Conservation (phyloP, 176 grass and related monocot genomes). For the Raddia distichophylla region DNA sequence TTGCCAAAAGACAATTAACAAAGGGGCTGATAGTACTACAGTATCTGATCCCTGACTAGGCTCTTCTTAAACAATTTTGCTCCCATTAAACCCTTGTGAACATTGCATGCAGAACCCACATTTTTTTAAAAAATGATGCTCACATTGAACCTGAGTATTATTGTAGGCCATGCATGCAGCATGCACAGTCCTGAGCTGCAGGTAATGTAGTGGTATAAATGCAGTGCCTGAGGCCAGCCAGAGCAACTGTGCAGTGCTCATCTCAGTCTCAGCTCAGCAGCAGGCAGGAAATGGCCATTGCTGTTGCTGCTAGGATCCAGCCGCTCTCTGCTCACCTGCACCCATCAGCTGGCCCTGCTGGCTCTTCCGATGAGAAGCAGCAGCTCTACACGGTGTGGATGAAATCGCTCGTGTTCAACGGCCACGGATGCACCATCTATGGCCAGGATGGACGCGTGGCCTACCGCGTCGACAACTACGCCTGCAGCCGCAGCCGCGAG, state of each 20-base stretch:
- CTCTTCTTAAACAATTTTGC: constrained; percentile 1
- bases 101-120: constrained; percentile 14
- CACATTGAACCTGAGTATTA: background rate
- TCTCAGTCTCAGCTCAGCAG: background rate
- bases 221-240: background rate
- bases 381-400: constrained; percentile 76
- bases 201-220: constrained; percentile 12
- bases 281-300: constrained; percentile 25
- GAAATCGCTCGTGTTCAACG: constrained; percentile 72
- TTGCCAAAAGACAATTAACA: constrained; percentile 25
- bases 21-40: background rate
- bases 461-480: constrained; percentile 88
- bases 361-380: constrained; percentile 23
- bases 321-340: constrained; percentile 32
- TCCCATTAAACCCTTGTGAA: constrained; percentile 38
- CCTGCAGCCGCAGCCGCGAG: constrained; percentile 53
- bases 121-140: background rate
- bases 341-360: background rate
- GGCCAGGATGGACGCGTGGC: constrained; percentile 59
- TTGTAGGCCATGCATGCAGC: background rate
- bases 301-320: constrained; percentile 22
- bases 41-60: constrained; percentile 33
- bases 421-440: constrained; percentile 72
- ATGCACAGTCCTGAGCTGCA: background rate
- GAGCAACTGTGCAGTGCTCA: background rate